Percentiles rank a stretch among this genome's conserved stretches.
Conservation (phyloP, 2,329 filamentous ascomycete genomes). For the Knufia fluminis region DNA sequence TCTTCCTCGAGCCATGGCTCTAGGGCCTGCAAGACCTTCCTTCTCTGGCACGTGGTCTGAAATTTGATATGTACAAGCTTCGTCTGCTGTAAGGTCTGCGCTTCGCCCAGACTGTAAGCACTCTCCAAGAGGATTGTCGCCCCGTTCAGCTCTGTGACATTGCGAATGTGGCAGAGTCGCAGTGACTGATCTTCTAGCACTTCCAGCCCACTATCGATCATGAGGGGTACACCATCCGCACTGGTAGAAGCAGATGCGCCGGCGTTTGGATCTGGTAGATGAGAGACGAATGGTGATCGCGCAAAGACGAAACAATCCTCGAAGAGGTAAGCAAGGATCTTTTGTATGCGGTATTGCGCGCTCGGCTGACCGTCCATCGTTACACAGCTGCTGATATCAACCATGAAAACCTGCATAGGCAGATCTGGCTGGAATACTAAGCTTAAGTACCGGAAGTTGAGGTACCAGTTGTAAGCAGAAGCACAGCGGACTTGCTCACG, state of each 20-base stretch:
- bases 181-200: background rate
- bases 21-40: background rate
- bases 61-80: no score
- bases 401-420: background rate
- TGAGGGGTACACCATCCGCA: background rate
- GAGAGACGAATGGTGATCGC: background rate
- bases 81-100: no score
- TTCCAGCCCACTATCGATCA: background rate
- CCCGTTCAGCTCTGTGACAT: background rate
- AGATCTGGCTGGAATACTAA: background rate
- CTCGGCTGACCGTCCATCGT: background rate
- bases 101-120: background rate
- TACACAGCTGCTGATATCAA: background rate
- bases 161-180: background rate
- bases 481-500: background rate
- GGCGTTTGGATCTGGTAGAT: background rate
- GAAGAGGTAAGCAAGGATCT: constrained; percentile 1
- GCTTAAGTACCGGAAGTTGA: background rate
- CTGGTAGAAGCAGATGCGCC: background rate
- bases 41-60: background rate
- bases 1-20: background rate
- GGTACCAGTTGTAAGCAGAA: background rate
- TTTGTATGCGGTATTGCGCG: background rate
- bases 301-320: background rate
- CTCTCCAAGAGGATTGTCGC: background rate